phyloP scores from a whole-genome alignment of 148 eudicot species.

The Cornus florida region DNA sequence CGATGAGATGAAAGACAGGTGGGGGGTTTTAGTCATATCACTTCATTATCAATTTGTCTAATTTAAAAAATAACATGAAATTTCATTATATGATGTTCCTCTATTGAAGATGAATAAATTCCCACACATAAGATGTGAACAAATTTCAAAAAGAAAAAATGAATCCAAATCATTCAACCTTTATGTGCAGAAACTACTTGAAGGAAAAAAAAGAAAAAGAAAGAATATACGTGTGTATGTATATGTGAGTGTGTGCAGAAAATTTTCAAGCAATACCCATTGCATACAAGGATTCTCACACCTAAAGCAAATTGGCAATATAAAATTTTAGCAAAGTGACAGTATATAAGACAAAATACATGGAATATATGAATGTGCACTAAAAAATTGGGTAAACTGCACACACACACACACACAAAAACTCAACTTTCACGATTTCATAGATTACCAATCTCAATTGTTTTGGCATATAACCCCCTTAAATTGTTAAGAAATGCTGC shows the following conservation, averaged over 20 bases:
- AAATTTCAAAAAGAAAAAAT: not conserved
- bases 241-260: not conserved
- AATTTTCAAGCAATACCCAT: not conserved
- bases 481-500: too few species aligned
- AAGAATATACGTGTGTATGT: too few species aligned
- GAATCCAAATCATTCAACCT: not conserved
- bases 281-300: not conserved
- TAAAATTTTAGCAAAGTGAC: not conserved
- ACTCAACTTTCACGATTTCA: too few species aligned
- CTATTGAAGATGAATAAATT: not conserved
- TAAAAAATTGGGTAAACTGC: too few species aligned
- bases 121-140: not conserved
- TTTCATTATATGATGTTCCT: not conserved
- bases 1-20: slow-evolving; percentile 5
- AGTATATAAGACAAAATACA: not conserved
- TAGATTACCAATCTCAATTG: too few species aligned
- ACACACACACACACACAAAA: too few species aligned
- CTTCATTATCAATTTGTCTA: not conserved
- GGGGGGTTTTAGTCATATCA: not conserved
- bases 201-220: too few species aligned
- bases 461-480: too few species aligned
- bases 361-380: not conserved
- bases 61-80: not conserved
- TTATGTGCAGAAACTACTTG: not conserved
- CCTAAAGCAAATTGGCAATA: not conserved